A percentile compares a stretch with the other conserved stretches of the same genome.
Evolutionary conservation across 2,329 filamentous ascomycete genomes (phyloP).

Genomic region (Aphanocladium album): DNA sequence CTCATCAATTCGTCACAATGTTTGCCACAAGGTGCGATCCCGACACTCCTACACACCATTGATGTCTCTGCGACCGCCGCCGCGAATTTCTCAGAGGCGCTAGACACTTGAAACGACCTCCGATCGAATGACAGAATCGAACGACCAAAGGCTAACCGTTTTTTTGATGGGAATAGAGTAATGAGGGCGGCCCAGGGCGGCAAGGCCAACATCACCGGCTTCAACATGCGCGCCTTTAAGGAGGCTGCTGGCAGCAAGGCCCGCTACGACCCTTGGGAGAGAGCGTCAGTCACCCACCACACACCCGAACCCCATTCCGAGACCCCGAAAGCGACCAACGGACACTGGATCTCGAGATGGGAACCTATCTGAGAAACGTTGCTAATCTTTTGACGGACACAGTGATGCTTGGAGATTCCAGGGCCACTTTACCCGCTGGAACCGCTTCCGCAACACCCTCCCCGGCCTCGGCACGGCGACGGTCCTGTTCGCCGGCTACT

Average conservation of each 20-base stretch:
- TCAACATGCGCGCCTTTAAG: conserved; percentile 78
- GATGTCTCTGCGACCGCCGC: not conserved
- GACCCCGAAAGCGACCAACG: not conserved
- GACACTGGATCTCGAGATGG: not conserved
- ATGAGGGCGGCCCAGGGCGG: conserved; percentile 48
- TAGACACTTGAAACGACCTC: too few relatives aligned
- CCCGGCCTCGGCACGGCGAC: conserved; percentile 90
- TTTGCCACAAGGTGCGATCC: conserved; percentile 34
- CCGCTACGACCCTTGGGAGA: conserved; percentile 63
- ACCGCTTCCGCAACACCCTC: conserved; percentile 81
- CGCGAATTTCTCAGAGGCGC: not conserved
- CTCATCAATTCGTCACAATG: conserved; percentile 27
- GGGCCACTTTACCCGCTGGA: conserved; percentile 80
- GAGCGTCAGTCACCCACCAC: conserved; percentile 38
- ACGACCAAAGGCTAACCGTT: not conserved
- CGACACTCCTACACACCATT: not conserved
- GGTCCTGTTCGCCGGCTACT: conserved; percentile 86
- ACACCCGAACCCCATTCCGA: not conserved
- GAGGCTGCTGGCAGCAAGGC: conserved; percentile 60
- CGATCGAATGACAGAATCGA: not conserved
- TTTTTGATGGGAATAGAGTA: conserved; percentile 25
- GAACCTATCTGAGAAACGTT: too few relatives aligned
- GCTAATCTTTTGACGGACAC: conserved; percentile 33
- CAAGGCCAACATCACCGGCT: conserved; percentile 81
- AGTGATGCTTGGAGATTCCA: conserved; percentile 96